These are phyloP conservation scores for Epichloe hybrida DNA, from an alignment of 2,329 filamentous ascomycete genomes.

Conservation along the genomic window DNA sequence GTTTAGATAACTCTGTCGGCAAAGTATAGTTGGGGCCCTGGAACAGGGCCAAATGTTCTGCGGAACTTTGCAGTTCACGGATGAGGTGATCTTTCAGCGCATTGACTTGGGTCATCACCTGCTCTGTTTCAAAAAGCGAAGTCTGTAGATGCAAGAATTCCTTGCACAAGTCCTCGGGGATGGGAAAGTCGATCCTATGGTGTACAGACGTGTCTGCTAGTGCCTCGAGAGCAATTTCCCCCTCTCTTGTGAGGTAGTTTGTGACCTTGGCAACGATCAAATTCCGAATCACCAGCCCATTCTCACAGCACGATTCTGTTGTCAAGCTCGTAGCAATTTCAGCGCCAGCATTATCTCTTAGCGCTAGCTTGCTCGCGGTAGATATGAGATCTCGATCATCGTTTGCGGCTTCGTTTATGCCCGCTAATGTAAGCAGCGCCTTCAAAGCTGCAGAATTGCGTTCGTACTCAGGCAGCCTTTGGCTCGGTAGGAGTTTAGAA, in stretches of 20 bases:
- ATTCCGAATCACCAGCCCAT: slow-evolving; percentile 31
- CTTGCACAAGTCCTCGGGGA: slow-evolving; percentile 34
- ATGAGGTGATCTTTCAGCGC: slow-evolving; percentile 43
- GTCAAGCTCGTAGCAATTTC: not conserved
- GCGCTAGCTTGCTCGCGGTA: slow-evolving; percentile 43
- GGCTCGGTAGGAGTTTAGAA: slow-evolving; percentile 50
- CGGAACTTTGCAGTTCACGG: slow-evolving; percentile 30
- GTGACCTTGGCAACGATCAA: slow-evolving; percentile 10
- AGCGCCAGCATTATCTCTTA: slow-evolving; percentile 17
- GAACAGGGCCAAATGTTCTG: slow-evolving; percentile 27
- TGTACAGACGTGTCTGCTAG: slow-evolving; percentile 39
- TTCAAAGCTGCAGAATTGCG: slow-evolving; percentile 74
- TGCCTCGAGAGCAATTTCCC: slow-evolving; percentile 37
- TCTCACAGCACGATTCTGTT: not conserved
- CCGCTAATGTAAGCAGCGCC: slow-evolving; percentile 58
- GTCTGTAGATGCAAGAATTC: slow-evolving; percentile 43
- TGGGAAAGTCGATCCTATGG: slow-evolving; percentile 34
- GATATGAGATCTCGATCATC: slow-evolving; percentile 50
- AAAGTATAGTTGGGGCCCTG: slow-evolving; percentile 36
- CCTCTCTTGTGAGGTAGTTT: slow-evolving; percentile 35
- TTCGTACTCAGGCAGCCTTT: slow-evolving; percentile 60
- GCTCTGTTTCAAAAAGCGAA: slow-evolving; percentile 38
- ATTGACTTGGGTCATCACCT: slow-evolving; percentile 39
- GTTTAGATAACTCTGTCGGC: slow-evolving; percentile 44
- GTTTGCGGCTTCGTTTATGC: slow-evolving; percentile 64